Percentiles rank a stretch among this genome's conserved stretches.
Conservation (phyloP, 495 filamentous ascomycete species). For the Podospora appendiculata region DNA sequence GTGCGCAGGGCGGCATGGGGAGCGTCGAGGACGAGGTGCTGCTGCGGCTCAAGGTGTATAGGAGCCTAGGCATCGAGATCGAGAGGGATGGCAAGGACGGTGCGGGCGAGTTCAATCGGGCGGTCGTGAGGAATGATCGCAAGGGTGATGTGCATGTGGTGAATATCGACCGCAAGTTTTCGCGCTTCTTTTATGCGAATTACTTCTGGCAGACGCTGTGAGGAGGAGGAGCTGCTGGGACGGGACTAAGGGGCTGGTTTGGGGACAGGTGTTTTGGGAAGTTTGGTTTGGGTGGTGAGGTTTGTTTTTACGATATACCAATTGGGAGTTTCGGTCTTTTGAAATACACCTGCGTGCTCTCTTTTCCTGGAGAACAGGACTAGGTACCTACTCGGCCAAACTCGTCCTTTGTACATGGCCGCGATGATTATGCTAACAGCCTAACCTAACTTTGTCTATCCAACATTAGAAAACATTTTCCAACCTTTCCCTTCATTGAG, state of each 20-base stretch:
- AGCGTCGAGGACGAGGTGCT: constrained; percentile 44
- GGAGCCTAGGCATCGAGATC: constrained; percentile 83
- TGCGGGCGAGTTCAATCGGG: constrained; percentile 71
- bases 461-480: too few relatives aligned
- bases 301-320: too few relatives aligned
- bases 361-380: too few relatives aligned
- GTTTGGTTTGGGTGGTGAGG: too few relatives aligned
- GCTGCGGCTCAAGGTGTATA: constrained; percentile 83
- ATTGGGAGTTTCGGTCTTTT: too few relatives aligned
- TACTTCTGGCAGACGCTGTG: constrained; percentile 86
- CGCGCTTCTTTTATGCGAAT: constrained; percentile 85
- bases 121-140: constrained; percentile 74
- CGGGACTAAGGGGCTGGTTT: background rate
- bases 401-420: too few relatives aligned
- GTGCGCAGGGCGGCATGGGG: constrained; percentile 8
- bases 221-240: background rate
- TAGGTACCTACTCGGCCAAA: too few relatives aligned
- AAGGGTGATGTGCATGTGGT: constrained; percentile 93
- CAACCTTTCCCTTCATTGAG: too few relatives aligned
- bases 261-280: too few relatives aligned
- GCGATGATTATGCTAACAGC: too few relatives aligned
- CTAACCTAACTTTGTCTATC: too few relatives aligned
- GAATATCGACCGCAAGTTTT: constrained; percentile 89
- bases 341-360: too few relatives aligned
- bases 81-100: constrained; percentile 66